Conservation (phyloP, 768 basidiomycete genomes). For the Fomitopsis pulvina region DNA sequence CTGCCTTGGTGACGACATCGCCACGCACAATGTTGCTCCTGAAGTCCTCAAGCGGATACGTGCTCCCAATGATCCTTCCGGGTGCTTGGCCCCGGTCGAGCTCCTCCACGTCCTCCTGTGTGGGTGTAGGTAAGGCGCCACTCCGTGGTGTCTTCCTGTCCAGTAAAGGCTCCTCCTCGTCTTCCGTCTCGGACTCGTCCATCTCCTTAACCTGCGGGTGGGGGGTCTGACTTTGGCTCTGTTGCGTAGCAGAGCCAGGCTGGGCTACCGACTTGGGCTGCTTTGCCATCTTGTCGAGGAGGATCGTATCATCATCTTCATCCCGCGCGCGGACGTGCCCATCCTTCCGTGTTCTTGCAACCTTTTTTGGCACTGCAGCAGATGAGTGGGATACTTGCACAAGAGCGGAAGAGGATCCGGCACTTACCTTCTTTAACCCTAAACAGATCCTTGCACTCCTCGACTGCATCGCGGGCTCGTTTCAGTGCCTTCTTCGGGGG, state of each 20-base stretch:
- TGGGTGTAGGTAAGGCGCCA: conserved; percentile 44
- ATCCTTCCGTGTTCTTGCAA: conserved; percentile 49
- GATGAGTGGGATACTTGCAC: background rate
- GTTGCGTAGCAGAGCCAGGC: conserved; percentile 14
- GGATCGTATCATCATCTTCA: conserved; percentile 53
- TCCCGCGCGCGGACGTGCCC: conserved; percentile 56
- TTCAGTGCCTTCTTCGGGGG: conserved; percentile 67
- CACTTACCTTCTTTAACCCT: conserved; percentile 71
- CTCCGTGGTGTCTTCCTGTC: conserved; percentile 34
- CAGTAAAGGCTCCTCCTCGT: conserved; percentile 27
- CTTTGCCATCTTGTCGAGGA: conserved; percentile 40
- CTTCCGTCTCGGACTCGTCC: conserved; percentile 50
- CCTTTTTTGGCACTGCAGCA: conserved; percentile 55
- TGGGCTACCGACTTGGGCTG: conserved; percentile 13
- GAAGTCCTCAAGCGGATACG: conserved; percentile 75
- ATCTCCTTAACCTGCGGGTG: conserved; percentile 8
- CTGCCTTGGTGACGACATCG: conserved; percentile 80
- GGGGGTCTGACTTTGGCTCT: conserved; percentile 24
- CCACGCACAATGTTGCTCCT: conserved; percentile 59
- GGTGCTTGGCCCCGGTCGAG: conserved; percentile 49
- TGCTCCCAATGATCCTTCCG: conserved; percentile 71
- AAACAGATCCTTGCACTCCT: conserved; percentile 58
- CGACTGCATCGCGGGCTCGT: conserved; percentile 45
- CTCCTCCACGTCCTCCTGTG: conserved; percentile 19
- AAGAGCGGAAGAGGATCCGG: background rate